These are phyloP conservation scores for Antitrichia curtipendula DNA, from an alignment of 225 moss, liverwort and hornwort genomes.

Conservation along the genomic window DNA sequence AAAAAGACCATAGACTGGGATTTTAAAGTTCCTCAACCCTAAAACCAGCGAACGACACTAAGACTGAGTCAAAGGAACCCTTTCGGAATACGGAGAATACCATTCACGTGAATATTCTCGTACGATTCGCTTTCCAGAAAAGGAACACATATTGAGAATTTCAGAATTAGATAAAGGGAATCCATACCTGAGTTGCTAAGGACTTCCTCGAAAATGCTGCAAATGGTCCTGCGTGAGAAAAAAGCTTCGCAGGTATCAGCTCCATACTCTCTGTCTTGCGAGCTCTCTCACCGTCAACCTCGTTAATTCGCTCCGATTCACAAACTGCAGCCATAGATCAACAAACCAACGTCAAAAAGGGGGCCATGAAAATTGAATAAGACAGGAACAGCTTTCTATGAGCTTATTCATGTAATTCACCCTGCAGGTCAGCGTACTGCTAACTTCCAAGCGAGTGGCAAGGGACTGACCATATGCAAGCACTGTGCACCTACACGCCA, in stretches of 20 bases:
- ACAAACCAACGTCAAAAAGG: not conserved
- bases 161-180: not conserved
- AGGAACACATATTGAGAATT: not conserved
- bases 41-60: not conserved
- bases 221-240: not conserved
- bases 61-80: not conserved
- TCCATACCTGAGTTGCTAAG: not conserved
- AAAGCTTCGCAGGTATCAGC: not conserved
- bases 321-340: not conserved
- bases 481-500: not conserved
- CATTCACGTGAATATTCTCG: not conserved
- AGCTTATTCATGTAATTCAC: not conserved
- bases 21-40: not conserved
- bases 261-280: conserved; percentile 3
- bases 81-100: not conserved
- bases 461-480: not conserved
- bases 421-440: not conserved
- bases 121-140: not conserved
- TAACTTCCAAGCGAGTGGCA: not conserved
- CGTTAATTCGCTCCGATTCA: not conserved
- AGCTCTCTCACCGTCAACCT: not conserved
- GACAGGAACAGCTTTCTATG: not conserved
- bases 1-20: not conserved
- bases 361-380: not conserved
- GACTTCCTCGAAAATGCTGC: not conserved